Evolutionary conservation across 2,329 filamentous ascomycete species (phyloP).

Genomic region (Myriangium duriaei): DNA sequence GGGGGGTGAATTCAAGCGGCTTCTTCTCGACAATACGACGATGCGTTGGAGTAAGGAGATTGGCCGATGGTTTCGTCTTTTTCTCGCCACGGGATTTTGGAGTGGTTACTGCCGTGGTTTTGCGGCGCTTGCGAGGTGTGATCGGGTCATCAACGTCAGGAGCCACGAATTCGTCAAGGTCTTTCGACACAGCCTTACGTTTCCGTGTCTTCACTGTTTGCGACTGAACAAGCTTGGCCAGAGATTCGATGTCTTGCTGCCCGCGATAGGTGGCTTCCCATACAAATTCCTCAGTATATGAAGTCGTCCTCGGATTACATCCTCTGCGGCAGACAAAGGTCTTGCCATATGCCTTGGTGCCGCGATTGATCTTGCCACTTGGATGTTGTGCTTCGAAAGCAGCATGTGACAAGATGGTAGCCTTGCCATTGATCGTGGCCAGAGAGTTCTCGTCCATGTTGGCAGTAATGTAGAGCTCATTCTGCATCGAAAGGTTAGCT

Average conservation of each 20-base stretch:
- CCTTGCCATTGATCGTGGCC: constrained; percentile 81
- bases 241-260: constrained; percentile 49
- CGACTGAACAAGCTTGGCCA: constrained; percentile 56
- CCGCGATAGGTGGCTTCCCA: constrained; percentile 78
- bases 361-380: constrained; percentile 59
- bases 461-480: constrained; percentile 84
- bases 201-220: constrained; percentile 62
- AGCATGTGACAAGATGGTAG: constrained; percentile 61
- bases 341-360: constrained; percentile 65
- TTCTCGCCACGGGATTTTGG: constrained; percentile 21
- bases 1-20: constrained; percentile 83
- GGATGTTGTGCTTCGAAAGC: constrained; percentile 60
- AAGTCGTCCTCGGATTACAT: constrained; percentile 77
- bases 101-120: constrained; percentile 32
- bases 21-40: constrained; percentile 68
- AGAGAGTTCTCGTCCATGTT: constrained; percentile 81
- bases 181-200: constrained; percentile 25
- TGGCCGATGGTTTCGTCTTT: constrained; percentile 15
- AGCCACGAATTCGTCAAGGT: constrained; percentile 33
- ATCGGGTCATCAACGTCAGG: constrained; percentile 28
- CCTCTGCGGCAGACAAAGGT: constrained; percentile 82
- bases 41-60: constrained; percentile 50
- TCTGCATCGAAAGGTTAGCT: constrained; percentile 35
- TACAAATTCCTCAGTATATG: constrained; percentile 80
- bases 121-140: constrained; percentile 35